Conservation (phyloP, 257 asterid species). For the Solanum sejunctum region DNA sequence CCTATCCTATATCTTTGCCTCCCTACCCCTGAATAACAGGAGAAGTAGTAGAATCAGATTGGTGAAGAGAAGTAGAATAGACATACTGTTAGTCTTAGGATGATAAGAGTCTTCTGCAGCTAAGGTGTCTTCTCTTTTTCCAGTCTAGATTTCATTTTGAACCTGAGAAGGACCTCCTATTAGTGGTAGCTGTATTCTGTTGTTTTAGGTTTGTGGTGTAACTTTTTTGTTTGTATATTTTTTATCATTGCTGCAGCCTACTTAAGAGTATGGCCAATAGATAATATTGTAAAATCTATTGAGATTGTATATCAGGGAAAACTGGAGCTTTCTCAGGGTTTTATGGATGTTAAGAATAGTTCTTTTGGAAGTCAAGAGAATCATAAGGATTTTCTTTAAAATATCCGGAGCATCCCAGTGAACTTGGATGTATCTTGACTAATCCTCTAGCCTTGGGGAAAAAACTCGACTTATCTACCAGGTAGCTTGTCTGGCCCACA, state of each 20-base stretch:
- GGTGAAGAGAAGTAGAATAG: not conserved
- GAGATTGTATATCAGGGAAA: not conserved
- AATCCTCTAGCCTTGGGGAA: not conserved
- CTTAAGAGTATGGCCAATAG: not conserved
- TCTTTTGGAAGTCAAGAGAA: not conserved
- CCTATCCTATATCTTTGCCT: not conserved
- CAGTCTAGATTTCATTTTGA: not conserved
- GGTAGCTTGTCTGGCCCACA: not conserved
- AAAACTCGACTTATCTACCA: not conserved
- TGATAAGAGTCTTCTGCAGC: not conserved
- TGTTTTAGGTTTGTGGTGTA: not conserved
- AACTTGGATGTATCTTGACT: not conserved
- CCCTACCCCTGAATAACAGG: not conserved
- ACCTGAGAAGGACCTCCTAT: not conserved
- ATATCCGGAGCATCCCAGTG: not conserved
- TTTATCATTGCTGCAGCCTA: not conserved
- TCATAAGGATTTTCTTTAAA: not conserved
- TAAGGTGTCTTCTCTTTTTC: not conserved
- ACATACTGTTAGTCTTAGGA: not conserved
- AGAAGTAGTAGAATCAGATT: not conserved
- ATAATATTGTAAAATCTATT: not conserved
- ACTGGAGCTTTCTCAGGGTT: not conserved
- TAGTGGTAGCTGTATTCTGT: not conserved
- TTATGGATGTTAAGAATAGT: not conserved
- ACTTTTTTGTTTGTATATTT: not conserved